A percentile compares a stretch with the other conserved stretches of the same genome.
phyloP scores from a whole-genome alignment of 2,329 filamentous ascomycete genomes.

The Dactylonectria estremocensis region DNA sequence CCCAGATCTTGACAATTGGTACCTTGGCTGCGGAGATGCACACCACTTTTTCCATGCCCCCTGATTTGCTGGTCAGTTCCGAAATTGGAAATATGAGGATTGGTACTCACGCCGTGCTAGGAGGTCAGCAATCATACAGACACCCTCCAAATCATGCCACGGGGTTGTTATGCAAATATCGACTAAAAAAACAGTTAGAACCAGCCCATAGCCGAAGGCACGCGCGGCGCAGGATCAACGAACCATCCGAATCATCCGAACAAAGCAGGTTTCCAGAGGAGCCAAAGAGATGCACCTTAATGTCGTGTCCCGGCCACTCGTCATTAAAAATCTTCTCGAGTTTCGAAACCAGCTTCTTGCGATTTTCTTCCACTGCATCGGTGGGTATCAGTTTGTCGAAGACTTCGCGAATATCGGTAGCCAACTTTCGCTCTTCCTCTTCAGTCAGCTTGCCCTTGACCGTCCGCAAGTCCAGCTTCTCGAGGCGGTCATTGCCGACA shows the following conservation, averaged over 20 bases:
- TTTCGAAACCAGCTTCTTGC: slow-evolving; percentile 85
- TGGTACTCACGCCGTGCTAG: slow-evolving; percentile 83
- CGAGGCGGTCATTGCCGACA: slow-evolving; percentile 84
- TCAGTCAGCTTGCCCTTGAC: slow-evolving; percentile 79
- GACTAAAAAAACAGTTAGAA: slow-evolving; percentile 67
- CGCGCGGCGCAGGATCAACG: slow-evolving; percentile 51
- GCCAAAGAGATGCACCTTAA: slow-evolving; percentile 95
- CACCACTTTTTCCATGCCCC: slow-evolving; percentile 96
- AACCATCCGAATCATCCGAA: slow-evolving; percentile 96
- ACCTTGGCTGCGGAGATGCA: slow-evolving; percentile 97
- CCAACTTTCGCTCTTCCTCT: slow-evolving; percentile 82
- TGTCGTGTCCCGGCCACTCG: slow-evolving; percentile 92
- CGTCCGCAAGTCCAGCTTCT: slow-evolving; percentile 79
- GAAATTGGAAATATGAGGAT: background rate
- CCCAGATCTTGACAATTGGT: slow-evolving; percentile 99
- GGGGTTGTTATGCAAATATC: slow-evolving; percentile 97
- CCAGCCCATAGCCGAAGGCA: background rate
- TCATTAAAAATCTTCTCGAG: slow-evolving; percentile 89
- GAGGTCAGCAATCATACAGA: slow-evolving; percentile 91
- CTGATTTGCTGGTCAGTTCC: slow-evolving; percentile 66
- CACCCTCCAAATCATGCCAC: slow-evolving; percentile 88
- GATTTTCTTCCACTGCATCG: slow-evolving; percentile 81
- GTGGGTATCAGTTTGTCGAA: slow-evolving; percentile 91
- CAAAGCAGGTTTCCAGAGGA: slow-evolving; percentile 96
- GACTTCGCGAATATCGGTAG: slow-evolving; percentile 86